Conservation (phyloP, 2,329 filamentous ascomycete genomes). For the Ceratocystis alfenasii region DNA sequence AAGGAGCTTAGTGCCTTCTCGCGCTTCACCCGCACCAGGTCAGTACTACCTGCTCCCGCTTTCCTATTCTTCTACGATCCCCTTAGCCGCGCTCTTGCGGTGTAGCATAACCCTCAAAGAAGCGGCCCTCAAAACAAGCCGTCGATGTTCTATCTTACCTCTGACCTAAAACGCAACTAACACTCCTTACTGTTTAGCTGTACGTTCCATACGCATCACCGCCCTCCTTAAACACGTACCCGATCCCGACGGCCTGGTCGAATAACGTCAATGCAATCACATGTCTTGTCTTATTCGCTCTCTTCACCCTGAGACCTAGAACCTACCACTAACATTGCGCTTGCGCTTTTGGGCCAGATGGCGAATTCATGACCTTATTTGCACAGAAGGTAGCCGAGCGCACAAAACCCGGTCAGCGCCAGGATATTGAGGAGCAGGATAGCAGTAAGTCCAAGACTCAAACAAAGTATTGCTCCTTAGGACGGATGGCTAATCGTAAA, state of each 20-base stretch:
- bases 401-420: slow-evolving; percentile 66
- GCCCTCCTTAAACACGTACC: background rate
- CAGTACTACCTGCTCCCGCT: slow-evolving; percentile 26
- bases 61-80: background rate
- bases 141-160: background rate
- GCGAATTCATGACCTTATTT: slow-evolving; percentile 70
- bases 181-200: slow-evolving; percentile 8
- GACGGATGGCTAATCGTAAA: slow-evolving; percentile 22
- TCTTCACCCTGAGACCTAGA: background rate
- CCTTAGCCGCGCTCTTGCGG: background rate
- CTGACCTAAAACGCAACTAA: slow-evolving; percentile 14
- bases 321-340: slow-evolving; percentile 8
- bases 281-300: background rate
- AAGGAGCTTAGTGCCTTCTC: slow-evolving; percentile 69
- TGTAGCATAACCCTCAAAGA: background rate
- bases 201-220: slow-evolving; percentile 6
- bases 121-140: background rate
- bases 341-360: slow-evolving; percentile 28
- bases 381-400: slow-evolving; percentile 78
- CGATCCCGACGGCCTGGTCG: background rate
- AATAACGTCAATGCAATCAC: background rate
- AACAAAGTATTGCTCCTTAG: background rate
- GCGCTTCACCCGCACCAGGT: slow-evolving; percentile 65
- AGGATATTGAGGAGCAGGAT: slow-evolving; percentile 71
- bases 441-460: slow-evolving; percentile 32